Evolutionary conservation across 305 asterid genomes (phyloP).

Genomic region (Solanum hybrid): DNA sequence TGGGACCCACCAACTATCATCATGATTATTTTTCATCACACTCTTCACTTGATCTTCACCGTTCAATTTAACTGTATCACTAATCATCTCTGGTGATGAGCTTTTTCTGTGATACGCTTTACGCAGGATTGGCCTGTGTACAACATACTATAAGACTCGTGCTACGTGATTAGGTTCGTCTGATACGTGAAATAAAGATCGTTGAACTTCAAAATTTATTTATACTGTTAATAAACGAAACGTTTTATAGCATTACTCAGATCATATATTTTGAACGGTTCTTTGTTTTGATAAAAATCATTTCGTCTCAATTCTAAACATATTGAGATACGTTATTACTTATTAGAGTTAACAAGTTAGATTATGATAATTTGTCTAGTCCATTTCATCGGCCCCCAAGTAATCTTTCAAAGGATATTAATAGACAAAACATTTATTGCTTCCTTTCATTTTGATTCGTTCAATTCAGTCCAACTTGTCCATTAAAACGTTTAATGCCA

Average conservation of each 20-base stretch:
- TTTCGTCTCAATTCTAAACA: neutral
- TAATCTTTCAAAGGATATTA: neutral
- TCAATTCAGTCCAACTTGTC: no score
- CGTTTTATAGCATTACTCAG: neutral
- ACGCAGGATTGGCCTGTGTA: conserved; percentile 47
- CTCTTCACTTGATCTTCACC: conserved; percentile 32
- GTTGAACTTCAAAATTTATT: no score
- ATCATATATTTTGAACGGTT: neutral
- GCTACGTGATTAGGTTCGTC: neutral
- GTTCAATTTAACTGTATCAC: conserved; percentile 28
- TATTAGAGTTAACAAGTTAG: neutral
- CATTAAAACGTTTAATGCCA: neutral
- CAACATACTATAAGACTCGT: neutral
- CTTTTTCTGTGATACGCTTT: conserved; percentile 51
- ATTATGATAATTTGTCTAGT: no score
- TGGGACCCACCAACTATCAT: conserved; percentile 38
- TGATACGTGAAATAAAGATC: neutral
- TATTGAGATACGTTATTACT: neutral
- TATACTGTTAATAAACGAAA: neutral
- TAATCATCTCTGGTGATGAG: conserved; percentile 19
- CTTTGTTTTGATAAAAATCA: neutral
- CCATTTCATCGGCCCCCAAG: neutral
- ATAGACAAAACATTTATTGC: no score
- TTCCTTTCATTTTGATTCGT: no score
- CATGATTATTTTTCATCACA: conserved; percentile 10